Evolutionary conservation across 2,329 filamentous ascomycete genomes (phyloP).

Genomic region (Penicillium sp.): DNA sequence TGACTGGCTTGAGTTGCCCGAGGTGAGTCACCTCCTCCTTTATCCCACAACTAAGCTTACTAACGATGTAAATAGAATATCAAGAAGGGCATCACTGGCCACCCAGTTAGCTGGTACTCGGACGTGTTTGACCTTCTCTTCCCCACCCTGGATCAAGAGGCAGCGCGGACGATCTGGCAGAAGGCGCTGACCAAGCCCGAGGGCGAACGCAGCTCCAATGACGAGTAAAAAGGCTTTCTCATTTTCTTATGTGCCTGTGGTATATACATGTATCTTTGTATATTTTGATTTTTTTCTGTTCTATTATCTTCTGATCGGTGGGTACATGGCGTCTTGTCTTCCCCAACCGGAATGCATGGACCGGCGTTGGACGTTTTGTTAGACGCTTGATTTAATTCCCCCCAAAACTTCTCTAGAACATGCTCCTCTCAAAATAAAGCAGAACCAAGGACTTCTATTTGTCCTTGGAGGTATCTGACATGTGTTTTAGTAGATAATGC

Average conservation of each 20-base stretch:
- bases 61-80: constrained; percentile 70
- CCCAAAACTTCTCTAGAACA: background rate
- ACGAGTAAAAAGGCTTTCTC: constrained; percentile 21
- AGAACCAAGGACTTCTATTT: background rate
- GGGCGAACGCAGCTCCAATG: constrained; percentile 23
- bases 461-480: background rate
- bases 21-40: constrained; percentile 62
- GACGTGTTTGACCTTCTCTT: constrained; percentile 94
- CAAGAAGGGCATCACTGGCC: constrained; percentile 91
- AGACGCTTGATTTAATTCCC: background rate
- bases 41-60: background rate
- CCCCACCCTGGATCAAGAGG: constrained; percentile 70
- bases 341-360: constrained; percentile 33
- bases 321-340: constrained; percentile 33
- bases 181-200: constrained; percentile 59
- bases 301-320: constrained; percentile 18
- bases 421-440: background rate
- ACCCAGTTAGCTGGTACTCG: constrained; percentile 87
- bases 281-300: constrained; percentile 8
- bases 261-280: constrained; percentile 14
- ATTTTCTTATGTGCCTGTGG: background rate
- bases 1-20: constrained; percentile 94
- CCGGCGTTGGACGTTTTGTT: constrained; percentile 28
- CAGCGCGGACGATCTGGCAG: constrained; percentile 73
- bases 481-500: background rate